Evolutionary conservation across 768 basidiomycete genomes (phyloP), one percentile per base, ranked within the genome.

Genomic region (Tulasnella sp.): DNA sequence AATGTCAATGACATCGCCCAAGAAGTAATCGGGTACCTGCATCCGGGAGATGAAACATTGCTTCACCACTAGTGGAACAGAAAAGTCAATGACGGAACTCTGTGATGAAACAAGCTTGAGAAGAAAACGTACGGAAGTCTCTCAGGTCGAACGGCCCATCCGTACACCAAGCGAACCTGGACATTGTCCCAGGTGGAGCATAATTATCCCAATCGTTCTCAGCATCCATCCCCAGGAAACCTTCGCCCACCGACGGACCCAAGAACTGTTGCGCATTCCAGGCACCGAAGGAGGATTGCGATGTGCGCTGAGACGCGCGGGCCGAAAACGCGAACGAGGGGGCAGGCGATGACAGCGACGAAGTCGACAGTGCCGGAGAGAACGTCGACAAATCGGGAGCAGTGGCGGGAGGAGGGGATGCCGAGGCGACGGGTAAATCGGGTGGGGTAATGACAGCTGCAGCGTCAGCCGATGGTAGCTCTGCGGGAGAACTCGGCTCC

Each of bases 11-110:
- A 94, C 83, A 79, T 93, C 89, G 72, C 89, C 90, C 75, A 84
- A 86, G 39, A 95, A 81, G 91, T 93, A 96, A 2, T 83, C 80
- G 3, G 94, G 94, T 81, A 94, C 88, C 31, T 85, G 80, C 29
- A 91, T 85, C 89, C 91, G 82, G 76, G 93, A 94, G 80, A 95
- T 93, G 82, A 93, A 94, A 81, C 91, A 94, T 82, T 95, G 93
- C 82, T 95, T 96, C 70, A 93, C 89, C 75, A 94, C 88, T 73
- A n/a, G 29, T 14, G 22, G 52, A 58, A 31, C 31, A 73, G 52
- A 38, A 52, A 54, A 14, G 17, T 70, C 11, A 42, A 14, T 38
- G 19, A 17, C 19, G 14, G 36, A 19, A 3, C 15, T 25, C n/a
- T n/a, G 9, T 5, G 14, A 11, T 8, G 72, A 25, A 36, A 25